Conservation (phyloP, 139 green algal species). For the Asterochloris erici region DNA sequence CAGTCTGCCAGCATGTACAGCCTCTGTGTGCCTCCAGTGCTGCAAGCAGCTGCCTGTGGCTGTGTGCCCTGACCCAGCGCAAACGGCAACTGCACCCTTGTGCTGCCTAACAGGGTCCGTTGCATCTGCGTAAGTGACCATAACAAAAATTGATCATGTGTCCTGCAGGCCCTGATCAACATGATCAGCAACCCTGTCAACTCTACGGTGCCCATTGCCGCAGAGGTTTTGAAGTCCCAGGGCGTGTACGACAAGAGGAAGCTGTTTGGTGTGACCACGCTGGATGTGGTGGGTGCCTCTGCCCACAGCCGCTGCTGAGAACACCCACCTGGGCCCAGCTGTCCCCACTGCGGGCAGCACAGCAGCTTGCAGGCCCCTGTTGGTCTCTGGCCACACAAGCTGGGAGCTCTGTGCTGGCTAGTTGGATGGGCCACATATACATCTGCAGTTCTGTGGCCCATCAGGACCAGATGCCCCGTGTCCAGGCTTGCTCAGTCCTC, state of each 20-base stretch:
- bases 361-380: too few relatives aligned
- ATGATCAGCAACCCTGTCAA: conserved; percentile 94
- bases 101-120: too few relatives aligned
- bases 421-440: too few relatives aligned
- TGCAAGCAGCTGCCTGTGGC: conserved; percentile 13
- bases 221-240: conserved; percentile 73
- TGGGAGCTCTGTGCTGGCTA: neutral
- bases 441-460: too few relatives aligned
- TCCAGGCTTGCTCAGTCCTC: too few relatives aligned
- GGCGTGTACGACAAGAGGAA: conserved; percentile 70
- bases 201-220: conserved; percentile 88
- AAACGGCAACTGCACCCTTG: too few relatives aligned
- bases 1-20: neutral
- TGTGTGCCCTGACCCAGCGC: neutral
- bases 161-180: conserved; percentile 59
- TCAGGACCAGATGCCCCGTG: too few relatives aligned
- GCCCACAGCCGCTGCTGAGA: neutral
- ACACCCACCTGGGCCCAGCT: too few relatives aligned
- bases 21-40: neutral
- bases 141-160: too few relatives aligned
- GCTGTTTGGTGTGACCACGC: conserved; percentile 82
- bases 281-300: conserved; percentile 70
- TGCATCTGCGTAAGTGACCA: too few relatives aligned
- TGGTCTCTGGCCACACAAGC: neutral
- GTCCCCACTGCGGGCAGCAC: neutral